These are phyloP conservation scores for Lagenidium giganteum DNA, from an alignment of 352 stramenopile genomes.

Conservation along the genomic window DNA sequence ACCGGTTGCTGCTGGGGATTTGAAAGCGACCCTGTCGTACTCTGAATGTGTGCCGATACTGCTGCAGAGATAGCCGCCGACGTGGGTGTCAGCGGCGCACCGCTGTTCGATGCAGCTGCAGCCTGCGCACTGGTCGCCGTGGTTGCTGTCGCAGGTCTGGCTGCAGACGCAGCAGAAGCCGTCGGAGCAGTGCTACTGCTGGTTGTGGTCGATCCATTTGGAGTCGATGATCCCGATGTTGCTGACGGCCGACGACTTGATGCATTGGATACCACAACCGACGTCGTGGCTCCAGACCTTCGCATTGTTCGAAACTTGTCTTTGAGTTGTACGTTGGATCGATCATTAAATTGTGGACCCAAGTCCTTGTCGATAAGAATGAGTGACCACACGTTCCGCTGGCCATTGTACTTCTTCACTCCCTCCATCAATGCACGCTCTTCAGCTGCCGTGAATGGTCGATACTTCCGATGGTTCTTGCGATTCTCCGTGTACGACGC, in stretches of 20 bases:
- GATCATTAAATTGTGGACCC: slow-evolving; percentile 73
- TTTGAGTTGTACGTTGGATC: slow-evolving; percentile 80
- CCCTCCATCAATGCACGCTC: slow-evolving; percentile 81
- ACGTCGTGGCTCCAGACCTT: slow-evolving; percentile 39
- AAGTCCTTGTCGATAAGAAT: slow-evolving; percentile 81
- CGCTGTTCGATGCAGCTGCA: background rate
- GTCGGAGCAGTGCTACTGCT: slow-evolving; percentile 17
- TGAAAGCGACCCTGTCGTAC: too few species aligned
- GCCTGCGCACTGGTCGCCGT: background rate
- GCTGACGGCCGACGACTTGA: slow-evolving; percentile 39
- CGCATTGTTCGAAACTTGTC: slow-evolving; percentile 82
- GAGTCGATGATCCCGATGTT: too few species aligned
- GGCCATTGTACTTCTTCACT: slow-evolving; percentile 81
- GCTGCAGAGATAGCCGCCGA: slow-evolving; percentile 26
- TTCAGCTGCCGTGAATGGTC: slow-evolving; percentile 72
- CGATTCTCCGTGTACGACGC: slow-evolving; percentile 77
- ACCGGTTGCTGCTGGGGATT: too few species aligned
- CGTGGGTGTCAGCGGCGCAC: slow-evolving; percentile 20
- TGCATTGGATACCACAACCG: slow-evolving; percentile 32
- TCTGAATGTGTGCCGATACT: too few species aligned
- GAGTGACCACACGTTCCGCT: slow-evolving; percentile 79
- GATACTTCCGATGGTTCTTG: slow-evolving; percentile 86
- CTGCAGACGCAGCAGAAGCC: slow-evolving; percentile 1
- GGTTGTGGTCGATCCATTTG: too few species aligned
- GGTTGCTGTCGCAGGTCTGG: background rate